A percentile compares a stretch with the other conserved stretches of the same genome.
These are phyloP conservation scores for Xylariaceae sp. DNA, from an alignment of 2,329 filamentous ascomycete species.

Conservation along the genomic window DNA sequence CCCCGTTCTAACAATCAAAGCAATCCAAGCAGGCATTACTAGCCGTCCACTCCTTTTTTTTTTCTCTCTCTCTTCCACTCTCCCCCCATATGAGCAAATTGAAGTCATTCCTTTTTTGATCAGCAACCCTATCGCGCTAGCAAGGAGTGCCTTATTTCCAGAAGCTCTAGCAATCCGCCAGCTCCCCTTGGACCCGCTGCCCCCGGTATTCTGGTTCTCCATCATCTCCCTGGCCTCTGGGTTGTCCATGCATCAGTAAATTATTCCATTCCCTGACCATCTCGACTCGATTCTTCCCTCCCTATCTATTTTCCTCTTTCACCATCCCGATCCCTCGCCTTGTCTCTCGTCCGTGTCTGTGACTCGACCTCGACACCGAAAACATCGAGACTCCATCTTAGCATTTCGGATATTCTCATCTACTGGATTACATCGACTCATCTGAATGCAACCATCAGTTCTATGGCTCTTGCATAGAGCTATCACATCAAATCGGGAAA, in stretches of 20 bases:
- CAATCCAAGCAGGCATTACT: constrained; percentile 2
- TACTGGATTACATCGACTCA: constrained; percentile 15
- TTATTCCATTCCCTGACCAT: constrained; percentile 21
- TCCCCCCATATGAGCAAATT: constrained; percentile 21
- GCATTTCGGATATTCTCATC: constrained; percentile 6
- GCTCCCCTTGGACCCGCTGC: constrained; percentile 32
- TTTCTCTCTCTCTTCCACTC: constrained; percentile 13
- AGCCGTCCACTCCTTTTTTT: constrained; percentile 21
- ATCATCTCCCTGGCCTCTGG: constrained; percentile 30
- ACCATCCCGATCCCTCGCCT: constrained; percentile 6
- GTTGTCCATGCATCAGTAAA: constrained; percentile 29
- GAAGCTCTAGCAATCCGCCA: constrained; percentile 30
- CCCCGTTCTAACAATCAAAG: constrained; percentile 8
- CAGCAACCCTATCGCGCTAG: constrained; percentile 32
- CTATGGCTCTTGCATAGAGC: constrained; percentile 38
- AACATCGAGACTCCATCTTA: constrained; percentile 9
- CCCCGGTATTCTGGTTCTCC: constrained; percentile 32
- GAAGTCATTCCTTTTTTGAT: constrained; percentile 31
- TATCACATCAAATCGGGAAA: constrained; percentile 21
- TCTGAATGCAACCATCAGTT: constrained; percentile 36
- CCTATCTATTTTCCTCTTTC: constrained; percentile 16
- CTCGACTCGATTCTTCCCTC: constrained; percentile 16
- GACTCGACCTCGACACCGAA: not conserved
- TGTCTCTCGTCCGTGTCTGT: not conserved
- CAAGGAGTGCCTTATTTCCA: constrained; percentile 33